Evolutionary conservation across 495 filamentous ascomycete species (phyloP).

Genomic region (Pyrenula aspistea): DNA sequence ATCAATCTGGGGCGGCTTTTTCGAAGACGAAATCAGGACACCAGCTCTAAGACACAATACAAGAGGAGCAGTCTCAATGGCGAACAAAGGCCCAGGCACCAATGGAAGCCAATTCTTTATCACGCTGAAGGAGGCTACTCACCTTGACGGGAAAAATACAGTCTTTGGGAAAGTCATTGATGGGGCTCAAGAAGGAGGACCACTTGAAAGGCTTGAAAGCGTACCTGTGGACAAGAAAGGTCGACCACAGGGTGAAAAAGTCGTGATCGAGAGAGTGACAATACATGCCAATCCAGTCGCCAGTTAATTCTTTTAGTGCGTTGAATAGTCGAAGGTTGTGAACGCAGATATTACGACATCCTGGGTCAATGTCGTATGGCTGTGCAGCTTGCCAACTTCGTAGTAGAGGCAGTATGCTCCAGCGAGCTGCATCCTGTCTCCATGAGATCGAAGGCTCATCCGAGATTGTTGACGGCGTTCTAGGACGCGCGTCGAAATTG

Average conservation of each 20-base stretch:
- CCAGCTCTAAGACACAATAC: conserved; percentile 75
- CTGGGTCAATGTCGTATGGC: too few relatives aligned
- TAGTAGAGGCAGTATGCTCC: too few relatives aligned
- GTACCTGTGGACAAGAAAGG: conserved; percentile 85
- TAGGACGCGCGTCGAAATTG: neutral
- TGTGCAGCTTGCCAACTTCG: too few relatives aligned
- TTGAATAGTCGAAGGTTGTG: too few relatives aligned
- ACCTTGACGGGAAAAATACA: conserved; percentile 89
- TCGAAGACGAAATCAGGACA: conserved; percentile 83
- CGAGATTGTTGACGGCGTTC: neutral
- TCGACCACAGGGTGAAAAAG: conserved; percentile 37
- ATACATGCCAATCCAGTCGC: conserved; percentile 94
- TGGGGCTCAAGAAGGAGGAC: conserved; percentile 32
- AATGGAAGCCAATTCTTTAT: conserved; percentile 97
- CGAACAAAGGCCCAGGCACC: conserved; percentile 68
- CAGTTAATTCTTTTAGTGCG: too few relatives aligned
- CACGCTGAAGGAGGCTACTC: conserved; percentile 69
- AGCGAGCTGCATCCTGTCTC: too few relatives aligned
- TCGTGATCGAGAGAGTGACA: conserved; percentile 41
- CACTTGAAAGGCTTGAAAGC: conserved; percentile 62
- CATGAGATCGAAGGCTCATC: neutral
- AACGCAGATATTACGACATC: too few relatives aligned
- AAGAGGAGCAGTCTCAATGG: conserved; percentile 83
- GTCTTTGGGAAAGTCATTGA: conserved; percentile 77
- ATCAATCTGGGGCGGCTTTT: conserved; percentile 69